Conservation (phyloP, 2,329 filamentous ascomycete species). For the Mycogone perniciosa region DNA sequence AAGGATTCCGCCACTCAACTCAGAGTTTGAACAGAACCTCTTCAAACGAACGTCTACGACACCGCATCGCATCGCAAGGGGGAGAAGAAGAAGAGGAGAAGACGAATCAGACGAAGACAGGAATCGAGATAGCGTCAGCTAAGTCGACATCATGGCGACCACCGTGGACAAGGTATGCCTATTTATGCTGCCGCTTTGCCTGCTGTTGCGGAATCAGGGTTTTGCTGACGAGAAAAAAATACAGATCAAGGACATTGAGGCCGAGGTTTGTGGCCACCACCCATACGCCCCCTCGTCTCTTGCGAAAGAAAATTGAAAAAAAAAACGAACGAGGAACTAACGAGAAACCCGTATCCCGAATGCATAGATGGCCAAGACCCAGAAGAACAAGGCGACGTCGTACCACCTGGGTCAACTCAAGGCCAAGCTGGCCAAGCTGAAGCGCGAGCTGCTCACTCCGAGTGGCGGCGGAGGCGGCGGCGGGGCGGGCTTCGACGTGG, state of each 20-base stretch:
- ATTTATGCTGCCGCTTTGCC: constrained; percentile 4
- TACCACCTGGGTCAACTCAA: constrained; percentile 95
- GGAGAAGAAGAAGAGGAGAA: neutral
- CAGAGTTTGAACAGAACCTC: constrained; percentile 6
- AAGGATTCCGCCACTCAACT: constrained; percentile 12
- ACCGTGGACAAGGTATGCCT: constrained; percentile 84
- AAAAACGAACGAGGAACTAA: constrained; percentile 9
- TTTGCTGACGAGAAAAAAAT: constrained; percentile 10
- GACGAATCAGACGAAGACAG: neutral
- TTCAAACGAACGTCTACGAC: neutral
- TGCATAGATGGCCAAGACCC: constrained; percentile 80
- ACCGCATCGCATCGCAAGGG: neutral
- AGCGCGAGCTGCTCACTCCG: constrained; percentile 89
- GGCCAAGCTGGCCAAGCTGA: constrained; percentile 96
- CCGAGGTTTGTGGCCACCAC: constrained; percentile 60
- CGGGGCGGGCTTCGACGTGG: constrained; percentile 91
- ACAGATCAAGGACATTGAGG: constrained; percentile 94
- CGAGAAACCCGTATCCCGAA: neutral
- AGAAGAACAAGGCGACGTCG: constrained; percentile 95
- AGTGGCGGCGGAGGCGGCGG: constrained; percentile 76
- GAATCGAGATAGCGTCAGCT: neutral
- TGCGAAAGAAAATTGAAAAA: neutral
- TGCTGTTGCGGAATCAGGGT: neutral
- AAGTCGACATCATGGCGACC: constrained; percentile 70
- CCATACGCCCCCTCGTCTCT: neutral